A percentile compares a stretch with the other conserved stretches of the same genome.
Conservation (phyloP, 2,329 filamentous ascomycete genomes). For the Fusarium keratoplasticum region DNA sequence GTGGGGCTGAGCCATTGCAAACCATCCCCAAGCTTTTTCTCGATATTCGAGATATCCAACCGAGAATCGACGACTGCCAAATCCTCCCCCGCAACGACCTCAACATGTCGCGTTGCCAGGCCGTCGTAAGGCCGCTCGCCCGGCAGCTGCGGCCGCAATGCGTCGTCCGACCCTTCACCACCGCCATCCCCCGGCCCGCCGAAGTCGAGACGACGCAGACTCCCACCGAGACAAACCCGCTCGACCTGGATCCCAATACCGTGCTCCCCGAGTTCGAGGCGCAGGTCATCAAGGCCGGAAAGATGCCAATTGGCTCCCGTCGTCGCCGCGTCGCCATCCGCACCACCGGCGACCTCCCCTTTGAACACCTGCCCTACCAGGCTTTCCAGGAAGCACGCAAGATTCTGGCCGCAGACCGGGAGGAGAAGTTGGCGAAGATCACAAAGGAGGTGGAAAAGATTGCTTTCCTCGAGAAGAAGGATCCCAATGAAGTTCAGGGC, state of each 20-base stretch:
- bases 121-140: constrained; percentile 67
- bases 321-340: constrained; percentile 81
- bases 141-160: constrained; percentile 61
- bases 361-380: constrained; percentile 95
- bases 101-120: constrained; percentile 70
- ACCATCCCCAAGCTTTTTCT: constrained; percentile 47
- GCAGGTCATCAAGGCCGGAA: constrained; percentile 77
- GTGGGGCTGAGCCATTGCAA: constrained; percentile 39
- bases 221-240: constrained; percentile 40
- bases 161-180: constrained; percentile 51
- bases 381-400: constrained; percentile 97
- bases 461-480: constrained; percentile 70
- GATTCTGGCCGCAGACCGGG: constrained; percentile 81
- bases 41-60: constrained; percentile 13
- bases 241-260: constrained; percentile 73
- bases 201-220: constrained; percentile 38
- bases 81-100: constrained; percentile 10
- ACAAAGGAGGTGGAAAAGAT: constrained; percentile 75
- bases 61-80: neutral
- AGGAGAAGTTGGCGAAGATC: constrained; percentile 83
- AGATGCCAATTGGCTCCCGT: constrained; percentile 83
- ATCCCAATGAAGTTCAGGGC: constrained; percentile 67
- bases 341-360: constrained; percentile 76
- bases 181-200: constrained; percentile 48
- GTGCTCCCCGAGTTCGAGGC: constrained; percentile 67